Percentiles rank a stretch among this genome's conserved stretches.
phyloP scores from a whole-genome alignment of 345 rosid species.

The Clarkia xantiana region DNA sequence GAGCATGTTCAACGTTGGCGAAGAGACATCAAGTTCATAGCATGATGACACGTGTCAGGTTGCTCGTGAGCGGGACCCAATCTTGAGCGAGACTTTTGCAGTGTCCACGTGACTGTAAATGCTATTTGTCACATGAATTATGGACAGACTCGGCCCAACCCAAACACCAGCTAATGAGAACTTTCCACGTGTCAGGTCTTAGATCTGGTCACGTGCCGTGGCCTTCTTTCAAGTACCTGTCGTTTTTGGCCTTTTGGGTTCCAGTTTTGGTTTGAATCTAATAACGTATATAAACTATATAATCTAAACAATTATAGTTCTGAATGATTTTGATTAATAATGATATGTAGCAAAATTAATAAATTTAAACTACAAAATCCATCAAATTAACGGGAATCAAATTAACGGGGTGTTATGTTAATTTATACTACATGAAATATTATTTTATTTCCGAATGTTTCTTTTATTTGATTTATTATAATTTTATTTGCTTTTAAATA shows the following conservation, averaged over 20 bases:
- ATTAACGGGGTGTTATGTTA: too few species aligned
- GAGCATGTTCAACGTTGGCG: neutral
- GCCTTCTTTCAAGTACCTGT: neutral
- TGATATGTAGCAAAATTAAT: too few species aligned
- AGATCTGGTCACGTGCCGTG: conserved; percentile 20
- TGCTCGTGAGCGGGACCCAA: conserved; percentile 27
- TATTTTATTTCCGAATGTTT: too few species aligned
- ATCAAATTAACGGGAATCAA: too few species aligned
- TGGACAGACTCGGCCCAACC: conserved; percentile 6
- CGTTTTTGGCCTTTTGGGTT: neutral
- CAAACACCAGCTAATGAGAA: neutral
- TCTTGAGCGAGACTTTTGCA: conserved; percentile 11
- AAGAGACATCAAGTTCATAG: neutral
- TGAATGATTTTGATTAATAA: too few species aligned
- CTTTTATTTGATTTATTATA: too few species aligned
- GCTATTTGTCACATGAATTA: conserved; percentile 18
- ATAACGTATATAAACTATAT: too few species aligned
- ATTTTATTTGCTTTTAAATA: too few species aligned
- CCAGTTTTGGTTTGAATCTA: neutral
- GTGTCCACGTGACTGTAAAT: conserved; percentile 39
- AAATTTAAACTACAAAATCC: too few species aligned
- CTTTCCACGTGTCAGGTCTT: conserved; percentile 13
- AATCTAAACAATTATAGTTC: too few species aligned
- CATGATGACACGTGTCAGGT: conserved; percentile 33
- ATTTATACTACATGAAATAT: too few species aligned